Percentiles rank a stretch among this genome's conserved stretches.
Conservation (phyloP, 352 stramenopile genomes). For the Globisporangium abappressorium region DNA sequence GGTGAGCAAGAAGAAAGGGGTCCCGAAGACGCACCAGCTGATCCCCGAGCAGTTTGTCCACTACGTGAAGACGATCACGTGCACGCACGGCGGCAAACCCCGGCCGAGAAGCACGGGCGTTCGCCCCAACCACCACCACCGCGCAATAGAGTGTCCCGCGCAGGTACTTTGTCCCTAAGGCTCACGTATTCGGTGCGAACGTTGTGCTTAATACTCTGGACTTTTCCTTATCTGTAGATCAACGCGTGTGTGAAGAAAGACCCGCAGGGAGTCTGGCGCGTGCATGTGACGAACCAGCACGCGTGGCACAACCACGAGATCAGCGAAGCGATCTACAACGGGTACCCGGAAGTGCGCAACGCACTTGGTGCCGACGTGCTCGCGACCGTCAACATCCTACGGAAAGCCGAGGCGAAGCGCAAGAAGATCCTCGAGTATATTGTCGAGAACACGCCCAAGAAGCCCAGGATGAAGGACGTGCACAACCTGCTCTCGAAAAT, state of each 20-base stretch:
- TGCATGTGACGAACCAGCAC: conserved; percentile 33
- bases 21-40: conserved; percentile 7
- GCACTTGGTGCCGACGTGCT: conserved; percentile 27
- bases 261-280: conserved; percentile 17
- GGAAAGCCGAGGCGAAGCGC: conserved; percentile 26
- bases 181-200: too few relatives aligned
- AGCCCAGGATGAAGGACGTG: conserved; percentile 36
- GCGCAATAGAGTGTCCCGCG: conserved; percentile 30
- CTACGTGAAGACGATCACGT: conserved; percentile 37
- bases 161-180: conserved; percentile 15
- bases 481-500: conserved; percentile 35
- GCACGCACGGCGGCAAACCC: conserved; percentile 31
- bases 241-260: conserved; percentile 39
- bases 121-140: conserved; percentile 26
- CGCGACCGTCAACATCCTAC: conserved; percentile 27
- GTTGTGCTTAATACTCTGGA: too few relatives aligned
- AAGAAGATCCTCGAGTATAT: conserved; percentile 40
- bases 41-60: conserved; percentile 28
- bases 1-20: conserved; percentile 20
- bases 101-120: conserved; percentile 23
- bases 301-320: conserved; percentile 39
- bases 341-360: conserved; percentile 34
- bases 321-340: conserved; percentile 24
- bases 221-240: conserved; percentile 17
- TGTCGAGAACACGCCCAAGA: conserved; percentile 24